phyloP scores from a whole-genome alignment of 148 eudicot genomes.

The Simmondsia chinensis region DNA sequence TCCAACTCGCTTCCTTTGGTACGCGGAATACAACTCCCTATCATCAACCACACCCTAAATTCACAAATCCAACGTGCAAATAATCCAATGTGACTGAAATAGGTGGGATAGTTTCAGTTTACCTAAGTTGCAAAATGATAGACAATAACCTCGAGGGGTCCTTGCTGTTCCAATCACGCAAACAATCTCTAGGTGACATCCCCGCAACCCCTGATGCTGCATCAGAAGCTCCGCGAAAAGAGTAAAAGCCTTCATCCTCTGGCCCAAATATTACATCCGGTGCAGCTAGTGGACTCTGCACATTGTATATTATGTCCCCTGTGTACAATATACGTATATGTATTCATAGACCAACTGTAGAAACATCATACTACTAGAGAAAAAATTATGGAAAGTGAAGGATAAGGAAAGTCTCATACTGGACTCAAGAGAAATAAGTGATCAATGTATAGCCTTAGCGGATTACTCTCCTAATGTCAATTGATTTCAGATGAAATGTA shows the following conservation, averaged over 20 bases:
- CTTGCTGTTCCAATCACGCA: conserved; percentile 60
- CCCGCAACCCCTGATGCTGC: conserved; percentile 20
- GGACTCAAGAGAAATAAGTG: no score
- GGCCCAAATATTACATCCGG: conserved; percentile 87
- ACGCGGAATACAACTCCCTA: conserved; percentile 62
- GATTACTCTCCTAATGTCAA: no score
- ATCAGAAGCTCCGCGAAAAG: conserved; percentile 23
- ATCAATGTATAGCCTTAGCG: no score
- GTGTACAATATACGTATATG: no score
- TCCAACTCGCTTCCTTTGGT: conserved; percentile 63
- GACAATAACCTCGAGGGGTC: conserved; percentile 64
- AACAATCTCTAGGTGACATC: conserved; percentile 28
- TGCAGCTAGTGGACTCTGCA: conserved; percentile 54
- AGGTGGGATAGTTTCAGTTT: no score
- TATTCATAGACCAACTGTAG: no score
- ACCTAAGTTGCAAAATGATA: conserved; percentile 80
- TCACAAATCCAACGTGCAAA: not conserved
- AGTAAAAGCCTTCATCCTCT: conserved; percentile 58
- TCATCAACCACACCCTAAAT: not conserved
- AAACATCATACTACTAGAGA: no score
- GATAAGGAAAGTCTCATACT: no score
- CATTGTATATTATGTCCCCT: conserved; percentile 86
- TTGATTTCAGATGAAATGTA: no score
- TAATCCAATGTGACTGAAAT: no score
- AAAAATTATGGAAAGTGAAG: no score